These are phyloP conservation scores for Teunomyces aglyptinius DNA, from an alignment of 805 yeast species.

Conservation along the genomic window DNA sequence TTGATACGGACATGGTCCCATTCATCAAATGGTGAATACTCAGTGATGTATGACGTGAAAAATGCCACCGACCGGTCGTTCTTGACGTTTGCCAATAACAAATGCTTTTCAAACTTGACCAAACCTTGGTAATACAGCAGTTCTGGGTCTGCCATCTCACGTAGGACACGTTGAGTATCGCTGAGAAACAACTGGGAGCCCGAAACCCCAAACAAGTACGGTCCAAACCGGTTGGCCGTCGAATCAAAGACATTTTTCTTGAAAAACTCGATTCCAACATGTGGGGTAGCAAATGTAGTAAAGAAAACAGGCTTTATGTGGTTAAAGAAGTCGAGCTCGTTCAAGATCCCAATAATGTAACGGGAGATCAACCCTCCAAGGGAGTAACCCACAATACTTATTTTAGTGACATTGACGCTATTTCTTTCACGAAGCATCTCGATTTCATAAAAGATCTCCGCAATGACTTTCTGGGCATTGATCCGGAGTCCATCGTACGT, in stretches of 20 bases:
- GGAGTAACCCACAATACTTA: conserved; percentile 42
- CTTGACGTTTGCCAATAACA: conserved; percentile 68
- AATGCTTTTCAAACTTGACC: conserved; percentile 51
- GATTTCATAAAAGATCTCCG: conserved; percentile 40
- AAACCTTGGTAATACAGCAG: conserved; percentile 56
- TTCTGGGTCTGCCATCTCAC: conserved; percentile 52
- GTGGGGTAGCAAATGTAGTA: conserved; percentile 45
- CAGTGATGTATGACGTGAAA: conserved; percentile 75
- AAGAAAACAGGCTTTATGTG: conserved; percentile 36
- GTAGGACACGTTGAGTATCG: conserved; percentile 45
- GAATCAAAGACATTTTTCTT: conserved; percentile 30
- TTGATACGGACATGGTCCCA: conserved; percentile 48
- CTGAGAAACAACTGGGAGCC: conserved; percentile 36
- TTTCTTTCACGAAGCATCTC: conserved; percentile 33
- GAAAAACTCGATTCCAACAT: conserved; percentile 41
- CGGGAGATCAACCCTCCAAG: conserved; percentile 43
- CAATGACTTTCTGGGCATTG: conserved; percentile 33
- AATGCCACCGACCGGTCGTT: conserved; percentile 88
- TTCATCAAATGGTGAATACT: conserved; percentile 68
- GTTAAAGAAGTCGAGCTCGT: conserved; percentile 35
- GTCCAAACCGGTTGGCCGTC: conserved; percentile 33
- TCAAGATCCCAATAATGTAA: conserved; percentile 36
- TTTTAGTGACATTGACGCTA: conserved; percentile 28
- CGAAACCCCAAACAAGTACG: conserved; percentile 34
- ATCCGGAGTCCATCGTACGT: conserved; percentile 42